phyloP scores from a whole-genome alignment of 1,284 basidiomycete species.

The Tausonia pullulans region DNA sequence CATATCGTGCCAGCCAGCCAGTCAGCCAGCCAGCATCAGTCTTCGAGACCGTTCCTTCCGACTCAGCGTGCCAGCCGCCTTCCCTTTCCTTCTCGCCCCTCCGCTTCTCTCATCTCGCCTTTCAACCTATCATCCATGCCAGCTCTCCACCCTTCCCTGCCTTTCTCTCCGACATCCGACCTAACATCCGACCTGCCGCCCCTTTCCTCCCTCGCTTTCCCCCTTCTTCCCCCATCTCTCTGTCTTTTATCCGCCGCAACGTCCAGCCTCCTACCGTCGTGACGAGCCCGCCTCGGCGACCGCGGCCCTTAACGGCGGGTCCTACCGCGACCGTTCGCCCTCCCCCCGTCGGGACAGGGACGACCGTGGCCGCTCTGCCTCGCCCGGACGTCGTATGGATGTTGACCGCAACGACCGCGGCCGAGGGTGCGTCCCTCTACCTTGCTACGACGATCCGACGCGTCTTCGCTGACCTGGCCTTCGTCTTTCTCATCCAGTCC shows the following conservation, averaged over 20 bases:
- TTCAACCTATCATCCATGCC: background rate
- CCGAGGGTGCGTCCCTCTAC: no score
- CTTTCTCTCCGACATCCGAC: background rate
- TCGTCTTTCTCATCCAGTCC: background rate
- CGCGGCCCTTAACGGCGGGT: background rate
- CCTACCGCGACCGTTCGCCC: constrained; percentile 4
- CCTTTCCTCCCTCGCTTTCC: background rate
- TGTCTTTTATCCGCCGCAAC: background rate
- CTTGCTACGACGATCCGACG: no score
- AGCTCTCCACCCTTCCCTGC: background rate
- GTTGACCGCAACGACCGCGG: background rate
- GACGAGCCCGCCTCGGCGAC: background rate
- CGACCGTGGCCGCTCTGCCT: constrained; percentile 5
- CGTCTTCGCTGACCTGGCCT: no score
- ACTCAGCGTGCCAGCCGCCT: background rate
- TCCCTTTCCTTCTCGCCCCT: background rate
- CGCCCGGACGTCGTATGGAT: background rate
- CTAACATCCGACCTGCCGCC: background rate
- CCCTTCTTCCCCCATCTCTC: background rate
- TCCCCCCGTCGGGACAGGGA: constrained; percentile 2
- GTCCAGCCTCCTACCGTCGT: background rate
- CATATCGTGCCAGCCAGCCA: background rate
- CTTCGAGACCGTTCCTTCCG: background rate
- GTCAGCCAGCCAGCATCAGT: background rate
- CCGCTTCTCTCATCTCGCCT: background rate